These are phyloP conservation scores for Aspergillus sp. DNA, from an alignment of 2,329 filamentous ascomycete genomes.

Conservation along the genomic window DNA sequence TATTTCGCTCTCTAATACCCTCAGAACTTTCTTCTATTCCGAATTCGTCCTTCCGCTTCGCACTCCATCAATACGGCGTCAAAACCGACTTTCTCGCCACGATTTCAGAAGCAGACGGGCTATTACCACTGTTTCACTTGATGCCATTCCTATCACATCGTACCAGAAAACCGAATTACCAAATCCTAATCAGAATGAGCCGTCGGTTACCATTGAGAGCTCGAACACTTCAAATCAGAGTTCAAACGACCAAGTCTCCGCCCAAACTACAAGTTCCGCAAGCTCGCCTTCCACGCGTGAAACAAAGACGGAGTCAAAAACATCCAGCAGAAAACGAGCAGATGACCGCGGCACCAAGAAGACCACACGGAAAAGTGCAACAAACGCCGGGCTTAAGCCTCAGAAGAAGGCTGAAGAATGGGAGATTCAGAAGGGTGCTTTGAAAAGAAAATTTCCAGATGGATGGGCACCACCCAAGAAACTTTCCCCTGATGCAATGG, in stretches of 20 bases:
- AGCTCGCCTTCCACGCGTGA: background rate
- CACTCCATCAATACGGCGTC: constrained; percentile 6
- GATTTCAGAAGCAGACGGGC: constrained; percentile 1
- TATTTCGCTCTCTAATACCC: constrained; percentile 24
- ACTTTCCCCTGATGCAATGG: constrained; percentile 85
- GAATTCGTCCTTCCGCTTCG: constrained; percentile 19
- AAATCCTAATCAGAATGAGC: background rate
- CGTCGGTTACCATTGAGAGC: background rate
- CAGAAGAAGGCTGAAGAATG: constrained; percentile 56
- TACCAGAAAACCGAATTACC: background rate
- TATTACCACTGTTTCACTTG: constrained; percentile 2
- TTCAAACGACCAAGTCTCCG: background rate
- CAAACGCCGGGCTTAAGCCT: constrained; percentile 2
- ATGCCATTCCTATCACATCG: background rate
- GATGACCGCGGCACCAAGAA: background rate
- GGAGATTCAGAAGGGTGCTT: constrained; percentile 72
- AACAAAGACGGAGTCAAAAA: background rate
- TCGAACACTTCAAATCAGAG: background rate
- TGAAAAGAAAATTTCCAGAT: constrained; percentile 74
- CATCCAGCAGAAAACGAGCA: background rate
- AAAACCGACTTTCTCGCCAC: constrained; percentile 4
- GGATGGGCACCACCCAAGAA: constrained; percentile 81
- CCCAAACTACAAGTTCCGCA: background rate
- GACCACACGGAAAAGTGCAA: background rate
- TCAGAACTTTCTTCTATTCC: constrained; percentile 26